These are phyloP conservation scores for Nicotiana tomentosiformis DNA, from an alignment of 257 asterid species.

Conservation along the genomic window DNA sequence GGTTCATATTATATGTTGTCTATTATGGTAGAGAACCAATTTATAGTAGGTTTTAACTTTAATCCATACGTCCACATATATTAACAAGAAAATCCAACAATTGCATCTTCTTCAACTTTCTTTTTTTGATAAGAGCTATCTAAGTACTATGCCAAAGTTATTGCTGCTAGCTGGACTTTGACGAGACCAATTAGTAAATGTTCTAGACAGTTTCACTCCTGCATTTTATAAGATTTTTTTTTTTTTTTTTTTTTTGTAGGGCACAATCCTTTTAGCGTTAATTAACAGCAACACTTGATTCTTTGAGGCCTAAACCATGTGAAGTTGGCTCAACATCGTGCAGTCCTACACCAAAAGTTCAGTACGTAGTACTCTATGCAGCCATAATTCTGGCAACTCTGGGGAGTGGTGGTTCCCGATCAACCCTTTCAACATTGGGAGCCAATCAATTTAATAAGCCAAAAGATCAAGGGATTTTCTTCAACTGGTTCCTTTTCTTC, in stretches of 20 bases:
- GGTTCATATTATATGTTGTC: too few species aligned
- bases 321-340: slow-evolving; percentile 15
- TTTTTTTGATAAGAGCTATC: too few species aligned
- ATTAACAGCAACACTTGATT: slow-evolving; percentile 31
- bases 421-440: slow-evolving; percentile 39
- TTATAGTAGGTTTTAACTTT: too few species aligned
- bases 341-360: slow-evolving; percentile 19
- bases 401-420: slow-evolving; percentile 37
- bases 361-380: slow-evolving; percentile 26
- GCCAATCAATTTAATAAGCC: slow-evolving; percentile 39
- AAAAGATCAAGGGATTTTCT: slow-evolving; percentile 26
- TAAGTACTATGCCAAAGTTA: too few species aligned
- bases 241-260: slow-evolving; percentile 18
- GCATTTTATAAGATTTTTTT: too few species aligned
- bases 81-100: too few species aligned
- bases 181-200: too few species aligned
- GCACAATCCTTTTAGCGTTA: slow-evolving; percentile 27
- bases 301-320: slow-evolving; percentile 31
- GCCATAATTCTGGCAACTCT: slow-evolving; percentile 25
- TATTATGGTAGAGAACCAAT: too few species aligned
- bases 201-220: too few species aligned
- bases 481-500: slow-evolving; percentile 40
- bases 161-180: too few species aligned
- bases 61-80: too few species aligned
- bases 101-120: too few species aligned